Percentiles rank a stretch among this genome's conserved stretches.
phyloP scores from a whole-genome alignment of 2,329 filamentous ascomycete species.

The Penicillium sp. region DNA sequence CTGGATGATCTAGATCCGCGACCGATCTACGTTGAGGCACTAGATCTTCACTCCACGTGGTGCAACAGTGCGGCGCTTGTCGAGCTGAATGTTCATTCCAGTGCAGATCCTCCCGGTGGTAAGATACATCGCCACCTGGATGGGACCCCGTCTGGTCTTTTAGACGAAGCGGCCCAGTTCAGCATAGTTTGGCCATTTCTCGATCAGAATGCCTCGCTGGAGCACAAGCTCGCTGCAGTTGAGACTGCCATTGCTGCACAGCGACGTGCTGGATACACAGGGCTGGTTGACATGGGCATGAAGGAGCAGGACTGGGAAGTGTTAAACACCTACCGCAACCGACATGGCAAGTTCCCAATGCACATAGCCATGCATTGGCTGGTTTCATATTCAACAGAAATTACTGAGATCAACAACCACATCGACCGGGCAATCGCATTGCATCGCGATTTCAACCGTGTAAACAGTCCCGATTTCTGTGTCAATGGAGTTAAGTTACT shows the following conservation, averaged over 20 bases:
- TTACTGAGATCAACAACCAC: slow-evolving; percentile 43
- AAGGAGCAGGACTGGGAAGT: slow-evolving; percentile 52
- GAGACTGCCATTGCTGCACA: slow-evolving; percentile 47
- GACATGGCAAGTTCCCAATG: slow-evolving; percentile 36
- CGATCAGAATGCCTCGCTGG: slow-evolving; percentile 41
- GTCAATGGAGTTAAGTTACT: slow-evolving; percentile 54
- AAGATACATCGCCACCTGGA: slow-evolving; percentile 46
- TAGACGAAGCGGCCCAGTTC: slow-evolving; percentile 50
- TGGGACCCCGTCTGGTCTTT: slow-evolving; percentile 46
- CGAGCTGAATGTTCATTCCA: slow-evolving; percentile 46
- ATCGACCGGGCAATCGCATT: slow-evolving; percentile 50
- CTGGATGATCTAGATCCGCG: slow-evolving; percentile 51
- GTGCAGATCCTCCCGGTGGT: slow-evolving; percentile 48
- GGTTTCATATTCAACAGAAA: slow-evolving; percentile 43
- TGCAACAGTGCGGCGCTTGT: slow-evolving; percentile 50
- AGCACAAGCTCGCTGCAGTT: slow-evolving; percentile 46
- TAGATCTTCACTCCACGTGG: slow-evolving; percentile 54
- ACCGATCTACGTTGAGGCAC: slow-evolving; percentile 53
- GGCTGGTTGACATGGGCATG: slow-evolving; percentile 55
- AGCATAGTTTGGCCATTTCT: slow-evolving; percentile 52
- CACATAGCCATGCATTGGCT: slow-evolving; percentile 52
- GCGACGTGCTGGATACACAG: slow-evolving; percentile 49
- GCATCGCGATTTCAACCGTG: slow-evolving; percentile 41
- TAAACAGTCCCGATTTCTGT: slow-evolving; percentile 45
- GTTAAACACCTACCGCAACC: slow-evolving; percentile 37